phyloP scores from a whole-genome alignment of 129 eudicot species.

The Flaveria robusta region DNA sequence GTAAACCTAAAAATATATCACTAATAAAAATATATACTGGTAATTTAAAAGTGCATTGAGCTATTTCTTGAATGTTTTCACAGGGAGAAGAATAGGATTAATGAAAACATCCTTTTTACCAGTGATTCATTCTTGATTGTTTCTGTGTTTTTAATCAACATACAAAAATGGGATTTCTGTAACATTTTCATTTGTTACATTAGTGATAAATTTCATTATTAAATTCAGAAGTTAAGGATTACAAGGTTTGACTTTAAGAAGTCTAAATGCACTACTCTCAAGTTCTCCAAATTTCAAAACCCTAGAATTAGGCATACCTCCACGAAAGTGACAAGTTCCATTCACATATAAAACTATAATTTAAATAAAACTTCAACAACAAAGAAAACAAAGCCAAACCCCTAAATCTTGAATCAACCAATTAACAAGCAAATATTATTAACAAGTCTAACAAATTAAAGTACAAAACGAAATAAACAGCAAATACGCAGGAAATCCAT shows the following conservation, averaged over 20 bases:
- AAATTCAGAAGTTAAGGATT: slow-evolving; percentile 22
- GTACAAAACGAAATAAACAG: slow-evolving; percentile 9
- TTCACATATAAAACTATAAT: neutral
- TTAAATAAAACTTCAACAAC: slow-evolving; percentile 17
- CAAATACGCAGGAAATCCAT: slow-evolving; percentile 24
- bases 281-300: slow-evolving; percentile 29
- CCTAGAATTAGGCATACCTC: slow-evolving; percentile 37
- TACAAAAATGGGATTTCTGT: slow-evolving; percentile 13
- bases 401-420: slow-evolving; percentile 28
- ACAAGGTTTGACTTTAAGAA: slow-evolving; percentile 14
- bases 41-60: neutral
- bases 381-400: slow-evolving; percentile 8
- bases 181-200: slow-evolving; percentile 10
- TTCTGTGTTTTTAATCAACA: neutral
- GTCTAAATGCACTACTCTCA: slow-evolving; percentile 11
- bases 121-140: slow-evolving; percentile 5
- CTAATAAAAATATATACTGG: neutral
- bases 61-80: neutral
- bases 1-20: neutral
- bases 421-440: neutral
- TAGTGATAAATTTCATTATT: slow-evolving; percentile 1
- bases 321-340: slow-evolving; percentile 25
- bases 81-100: neutral
- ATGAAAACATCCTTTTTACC: neutral
- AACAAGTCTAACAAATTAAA: neutral